These are phyloP conservation scores for Auricularia auricula-judae DNA, from an alignment of 768 basidiomycete species.

Conservation along the genomic window DNA sequence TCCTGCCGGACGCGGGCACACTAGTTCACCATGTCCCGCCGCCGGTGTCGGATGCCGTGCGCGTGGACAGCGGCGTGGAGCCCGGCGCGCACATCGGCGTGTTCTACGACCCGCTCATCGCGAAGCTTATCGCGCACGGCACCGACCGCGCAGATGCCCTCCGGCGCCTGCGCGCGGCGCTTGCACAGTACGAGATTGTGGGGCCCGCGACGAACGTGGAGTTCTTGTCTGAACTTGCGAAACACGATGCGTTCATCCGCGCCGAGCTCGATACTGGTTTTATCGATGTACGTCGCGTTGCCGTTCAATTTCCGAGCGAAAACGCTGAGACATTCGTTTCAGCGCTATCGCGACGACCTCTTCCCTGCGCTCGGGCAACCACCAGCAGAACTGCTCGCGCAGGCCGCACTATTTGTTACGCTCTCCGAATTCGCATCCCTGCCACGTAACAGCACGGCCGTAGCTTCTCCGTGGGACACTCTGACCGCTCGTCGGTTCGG, in stretches of 20 bases:
- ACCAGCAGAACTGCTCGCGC: slow-evolving; percentile 54
- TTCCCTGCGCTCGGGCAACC: slow-evolving; percentile 58
- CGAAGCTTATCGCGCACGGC: slow-evolving; percentile 85
- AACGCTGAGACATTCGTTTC: background rate
- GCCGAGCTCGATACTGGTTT: slow-evolving; percentile 89
- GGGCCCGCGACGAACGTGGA: slow-evolving; percentile 89
- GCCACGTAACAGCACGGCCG: slow-evolving; percentile 7
- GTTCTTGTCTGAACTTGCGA: slow-evolving; percentile 70
- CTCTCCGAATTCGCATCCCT: slow-evolving; percentile 46
- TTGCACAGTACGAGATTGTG: slow-evolving; percentile 84
- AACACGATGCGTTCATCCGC: slow-evolving; percentile 62
- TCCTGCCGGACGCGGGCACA: slow-evolving; percentile 82
- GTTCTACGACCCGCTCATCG: slow-evolving; percentile 87
- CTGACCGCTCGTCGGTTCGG: slow-evolving; percentile 70
- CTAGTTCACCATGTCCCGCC: slow-evolving; percentile 78
- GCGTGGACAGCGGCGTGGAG: slow-evolving; percentile 85
- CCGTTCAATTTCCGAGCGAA: background rate
- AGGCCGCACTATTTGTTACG: slow-evolving; percentile 64
- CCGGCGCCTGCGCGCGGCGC: slow-evolving; percentile 62
- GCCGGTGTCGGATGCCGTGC: slow-evolving; percentile 50
- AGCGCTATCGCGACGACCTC: slow-evolving; percentile 80
- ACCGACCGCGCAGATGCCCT: slow-evolving; percentile 76
- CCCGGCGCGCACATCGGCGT: slow-evolving; percentile 75
- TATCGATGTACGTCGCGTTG: slow-evolving; percentile 47
- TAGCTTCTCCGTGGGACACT: slow-evolving; percentile 53